phyloP scores from a whole-genome alignment of 768 basidiomycete genomes.

The Lentinula detonsa region DNA sequence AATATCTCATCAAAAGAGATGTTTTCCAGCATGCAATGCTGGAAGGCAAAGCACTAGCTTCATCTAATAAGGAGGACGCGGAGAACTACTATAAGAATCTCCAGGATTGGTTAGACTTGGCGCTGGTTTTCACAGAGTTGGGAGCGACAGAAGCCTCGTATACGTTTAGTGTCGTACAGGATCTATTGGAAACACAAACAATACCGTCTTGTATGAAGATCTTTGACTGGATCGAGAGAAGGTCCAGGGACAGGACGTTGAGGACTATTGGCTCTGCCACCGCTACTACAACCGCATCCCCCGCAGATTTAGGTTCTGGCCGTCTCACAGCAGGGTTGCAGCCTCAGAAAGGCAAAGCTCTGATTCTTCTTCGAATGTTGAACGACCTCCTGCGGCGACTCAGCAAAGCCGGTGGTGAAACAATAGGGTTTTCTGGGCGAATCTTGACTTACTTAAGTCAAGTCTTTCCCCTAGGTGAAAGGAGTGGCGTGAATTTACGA shows the following conservation, averaged over 20 bases:
- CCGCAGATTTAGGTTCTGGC: slow-evolving; percentile 10
- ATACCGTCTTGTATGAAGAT: slow-evolving; percentile 81
- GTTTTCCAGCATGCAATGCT: slow-evolving; percentile 65
- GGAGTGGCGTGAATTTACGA: slow-evolving; percentile 87
- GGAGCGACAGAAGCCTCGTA: slow-evolving; percentile 77
- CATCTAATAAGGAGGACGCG: slow-evolving; percentile 20
- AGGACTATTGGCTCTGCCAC: not conserved
- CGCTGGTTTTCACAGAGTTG: slow-evolving; percentile 71
- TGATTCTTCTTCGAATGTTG: slow-evolving; percentile 74
- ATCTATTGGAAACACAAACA: slow-evolving; percentile 81
- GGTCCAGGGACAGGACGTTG: slow-evolving; percentile 27
- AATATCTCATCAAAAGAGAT: slow-evolving; percentile 63
- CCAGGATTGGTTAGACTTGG: slow-evolving; percentile 61
- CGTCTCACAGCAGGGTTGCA: slow-evolving; percentile 74
- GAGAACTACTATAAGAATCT: slow-evolving; percentile 58
- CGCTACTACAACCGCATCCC: not conserved
- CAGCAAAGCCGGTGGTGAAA: slow-evolving; percentile 80
- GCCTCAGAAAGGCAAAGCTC: slow-evolving; percentile 84
- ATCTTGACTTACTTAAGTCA: slow-evolving; percentile 83
- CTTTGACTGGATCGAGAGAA: slow-evolving; percentile 82
- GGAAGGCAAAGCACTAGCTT: slow-evolving; percentile 61
- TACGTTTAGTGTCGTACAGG: slow-evolving; percentile 70
- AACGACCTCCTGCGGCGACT: slow-evolving; percentile 85
- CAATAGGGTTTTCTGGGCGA: slow-evolving; percentile 75
- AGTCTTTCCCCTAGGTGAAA: slow-evolving; percentile 82